Base-by-base conservation (phyloP, 2,329 filamentous ascomycete genomes). In the Pseudogymnoascus sp. region DNA sequence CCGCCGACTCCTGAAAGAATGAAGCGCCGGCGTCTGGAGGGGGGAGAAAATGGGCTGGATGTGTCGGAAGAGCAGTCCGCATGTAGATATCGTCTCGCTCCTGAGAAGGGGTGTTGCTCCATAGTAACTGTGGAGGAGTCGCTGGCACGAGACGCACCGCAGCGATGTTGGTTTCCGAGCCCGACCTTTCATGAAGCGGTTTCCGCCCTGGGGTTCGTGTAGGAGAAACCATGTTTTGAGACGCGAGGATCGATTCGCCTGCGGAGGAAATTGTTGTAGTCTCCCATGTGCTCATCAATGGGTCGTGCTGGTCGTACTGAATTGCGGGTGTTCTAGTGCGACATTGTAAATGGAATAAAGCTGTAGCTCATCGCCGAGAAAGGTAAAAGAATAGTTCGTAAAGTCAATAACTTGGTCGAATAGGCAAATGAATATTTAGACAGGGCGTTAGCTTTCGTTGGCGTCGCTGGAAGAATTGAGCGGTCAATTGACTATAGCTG, bases 21-120 rank as follows among this genome's bases (percentile, higher is more conserved):
- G 70, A 71, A 71, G 70, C 70, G 44, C 66, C 63, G n/a, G 60
- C 66, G 62, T 59, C 61, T 66, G 66, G 38, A 38, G 63, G 63
- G 11, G 44, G 66, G 14, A 71, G 67, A 67, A 73, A 64, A 63
- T 73, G 72, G 40, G 69, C 69, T 50, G 72, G 68, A 44, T 69
- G 70, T 7, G 72, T 73, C 35, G 72, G 72, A 35, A 74, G 64
- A 31, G 71, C 70, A 29, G 72, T 71, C 63, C 70, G 70, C 62
- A 67, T 69, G 65, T 72, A 72, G 66, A 72, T 67, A 16, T 69
- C 66, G 29, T 70, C 70, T 29, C 65, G 63, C 26, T 64, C 64
- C 33, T 63, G 29, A 21, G 61, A 59, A 33, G 60, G 56, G 31
- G 37, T 64, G 38, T 64, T 64, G 33, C 61, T 65, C 26, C 29